Evolutionary conservation across 257 asterid genomes (phyloP).

Genomic region (Fraxinus quadrangulata): DNA sequence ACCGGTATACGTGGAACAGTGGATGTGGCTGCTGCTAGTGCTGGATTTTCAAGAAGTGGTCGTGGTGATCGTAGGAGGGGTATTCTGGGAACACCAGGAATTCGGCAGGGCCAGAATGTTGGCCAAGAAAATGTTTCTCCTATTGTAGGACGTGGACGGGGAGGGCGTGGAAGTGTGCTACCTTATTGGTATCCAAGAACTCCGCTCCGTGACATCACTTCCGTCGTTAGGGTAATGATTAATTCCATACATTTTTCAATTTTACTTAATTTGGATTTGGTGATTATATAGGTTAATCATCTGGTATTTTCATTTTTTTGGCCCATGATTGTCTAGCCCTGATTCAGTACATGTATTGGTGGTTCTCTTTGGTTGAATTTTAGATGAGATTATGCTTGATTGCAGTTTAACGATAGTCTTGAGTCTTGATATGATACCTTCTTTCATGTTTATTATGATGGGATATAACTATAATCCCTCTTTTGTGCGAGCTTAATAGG

Average conservation of each 20-base stretch:
- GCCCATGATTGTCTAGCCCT: neutral
- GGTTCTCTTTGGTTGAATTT: neutral
- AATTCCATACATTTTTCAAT: neutral
- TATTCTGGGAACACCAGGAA: slow-evolving; percentile 40
- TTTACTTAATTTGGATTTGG: neutral
- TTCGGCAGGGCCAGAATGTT: slow-evolving; percentile 27
- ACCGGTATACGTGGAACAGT: slow-evolving; percentile 35
- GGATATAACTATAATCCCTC: neutral
- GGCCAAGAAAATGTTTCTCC: slow-evolving; percentile 57
- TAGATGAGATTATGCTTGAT: neutral
- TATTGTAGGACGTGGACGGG: slow-evolving; percentile 37
- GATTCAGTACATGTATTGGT: neutral
- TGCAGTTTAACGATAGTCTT: neutral
- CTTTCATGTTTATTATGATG: neutral
- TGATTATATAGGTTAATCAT: neutral
- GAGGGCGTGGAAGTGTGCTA: slow-evolving; percentile 45
- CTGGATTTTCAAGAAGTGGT: neutral
- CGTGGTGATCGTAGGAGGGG: slow-evolving; percentile 26
- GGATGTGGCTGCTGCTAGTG: slow-evolving; percentile 18
- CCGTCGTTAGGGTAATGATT: slow-evolving; percentile 56
- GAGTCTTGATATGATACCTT: neutral
- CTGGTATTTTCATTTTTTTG: neutral
- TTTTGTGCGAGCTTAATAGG: neutral
- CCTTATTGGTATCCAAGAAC: slow-evolving; percentile 76
- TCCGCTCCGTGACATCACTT: slow-evolving; percentile 65